A percentile compares a stretch with the other conserved stretches of the same genome.
These are phyloP conservation scores for Pythium dissimile DNA, from an alignment of 352 stramenopile genomes.

Conservation along the genomic window DNA sequence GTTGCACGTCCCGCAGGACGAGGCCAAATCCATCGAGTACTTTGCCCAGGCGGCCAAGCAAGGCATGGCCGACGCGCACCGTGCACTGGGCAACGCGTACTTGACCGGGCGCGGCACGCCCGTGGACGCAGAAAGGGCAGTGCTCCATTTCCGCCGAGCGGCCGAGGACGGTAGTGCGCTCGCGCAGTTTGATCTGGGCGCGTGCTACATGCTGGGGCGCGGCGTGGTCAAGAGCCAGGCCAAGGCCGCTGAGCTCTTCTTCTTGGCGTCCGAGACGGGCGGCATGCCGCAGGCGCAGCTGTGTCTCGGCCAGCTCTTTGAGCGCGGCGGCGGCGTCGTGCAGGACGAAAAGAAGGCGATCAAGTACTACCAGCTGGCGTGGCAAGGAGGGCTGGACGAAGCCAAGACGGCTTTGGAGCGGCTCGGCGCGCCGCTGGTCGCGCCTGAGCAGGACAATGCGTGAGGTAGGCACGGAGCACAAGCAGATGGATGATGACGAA, in stretches of 20 bases:
- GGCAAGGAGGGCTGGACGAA: slow-evolving; percentile 47
- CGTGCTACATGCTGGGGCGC: slow-evolving; percentile 75
- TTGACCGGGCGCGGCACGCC: slow-evolving; percentile 37
- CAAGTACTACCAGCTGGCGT: slow-evolving; percentile 73
- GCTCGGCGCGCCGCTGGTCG: slow-evolving; percentile 40
- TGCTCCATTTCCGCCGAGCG: slow-evolving; percentile 53
- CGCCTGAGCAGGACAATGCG: slow-evolving; percentile 10
- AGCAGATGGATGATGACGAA: too few species aligned
- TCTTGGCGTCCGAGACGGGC: slow-evolving; percentile 63
- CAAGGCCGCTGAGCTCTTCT: slow-evolving; percentile 65
- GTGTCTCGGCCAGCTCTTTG: slow-evolving; percentile 75
- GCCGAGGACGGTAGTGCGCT: slow-evolving; percentile 52
- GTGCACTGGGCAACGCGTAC: slow-evolving; percentile 52
- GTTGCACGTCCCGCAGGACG: slow-evolving; percentile 56
- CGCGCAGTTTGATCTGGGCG: slow-evolving; percentile 80
- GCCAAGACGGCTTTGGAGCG: slow-evolving; percentile 49
- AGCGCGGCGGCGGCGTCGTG: slow-evolving; percentile 47
- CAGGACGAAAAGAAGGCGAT: slow-evolving; percentile 56
- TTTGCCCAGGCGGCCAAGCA: slow-evolving; percentile 54
- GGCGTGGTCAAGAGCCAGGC: slow-evolving; percentile 45
- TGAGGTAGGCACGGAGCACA: not conserved
- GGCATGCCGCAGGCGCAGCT: slow-evolving; percentile 58
- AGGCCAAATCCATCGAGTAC: slow-evolving; percentile 49
- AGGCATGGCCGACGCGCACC: slow-evolving; percentile 69
- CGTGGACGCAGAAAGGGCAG: slow-evolving; percentile 32